Evolutionary conservation across 345 rosid genomes (phyloP).

Genomic region (Garcia nutans): DNA sequence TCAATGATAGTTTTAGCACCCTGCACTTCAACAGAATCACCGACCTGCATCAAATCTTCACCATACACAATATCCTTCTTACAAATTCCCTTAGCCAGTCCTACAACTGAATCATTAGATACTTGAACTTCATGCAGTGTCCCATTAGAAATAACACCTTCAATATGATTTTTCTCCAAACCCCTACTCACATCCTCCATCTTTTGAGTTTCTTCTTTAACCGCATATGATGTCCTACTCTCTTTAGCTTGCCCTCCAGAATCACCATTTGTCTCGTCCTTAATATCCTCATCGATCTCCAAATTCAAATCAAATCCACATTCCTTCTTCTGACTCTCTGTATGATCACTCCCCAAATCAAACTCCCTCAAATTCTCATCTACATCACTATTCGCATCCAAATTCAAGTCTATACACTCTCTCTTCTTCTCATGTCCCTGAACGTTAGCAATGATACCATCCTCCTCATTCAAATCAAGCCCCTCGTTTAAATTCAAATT

Average conservation of each 20-base stretch:
- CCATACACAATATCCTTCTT: conserved; percentile 22
- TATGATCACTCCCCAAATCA: conserved; percentile 17
- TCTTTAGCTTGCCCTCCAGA: conserved; percentile 24
- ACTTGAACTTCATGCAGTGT: conserved; percentile 45
- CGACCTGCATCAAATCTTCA: conserved; percentile 16
- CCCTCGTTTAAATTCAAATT: conserved; percentile 54
- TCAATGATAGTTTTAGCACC: conserved; percentile 28
- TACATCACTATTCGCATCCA: conserved; percentile 58
- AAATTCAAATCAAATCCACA: conserved; percentile 78
- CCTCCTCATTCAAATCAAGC: conserved; percentile 33
- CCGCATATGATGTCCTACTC: background rate
- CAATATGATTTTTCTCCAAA: conserved; percentile 25
- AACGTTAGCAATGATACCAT: conserved; percentile 19
- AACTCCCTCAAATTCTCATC: conserved; percentile 37
- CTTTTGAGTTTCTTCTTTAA: conserved; percentile 30
- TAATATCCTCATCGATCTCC: conserved; percentile 47
- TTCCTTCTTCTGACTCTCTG: conserved; percentile 40
- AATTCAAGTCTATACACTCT: conserved; percentile 66
- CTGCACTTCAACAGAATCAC: conserved; percentile 30
- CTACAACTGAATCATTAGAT: conserved; percentile 34
- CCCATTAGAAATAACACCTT: conserved; percentile 28
- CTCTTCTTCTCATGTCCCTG: conserved; percentile 30
- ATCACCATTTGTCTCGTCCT: conserved; percentile 34
- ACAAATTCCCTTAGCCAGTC: conserved; percentile 29
- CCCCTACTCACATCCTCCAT: conserved; percentile 10